Percentiles rank a stretch among this genome's conserved stretches.
phyloP scores from a whole-genome alignment of 1,139 yeast species.

The Wickerhamiella infanticola region DNA sequence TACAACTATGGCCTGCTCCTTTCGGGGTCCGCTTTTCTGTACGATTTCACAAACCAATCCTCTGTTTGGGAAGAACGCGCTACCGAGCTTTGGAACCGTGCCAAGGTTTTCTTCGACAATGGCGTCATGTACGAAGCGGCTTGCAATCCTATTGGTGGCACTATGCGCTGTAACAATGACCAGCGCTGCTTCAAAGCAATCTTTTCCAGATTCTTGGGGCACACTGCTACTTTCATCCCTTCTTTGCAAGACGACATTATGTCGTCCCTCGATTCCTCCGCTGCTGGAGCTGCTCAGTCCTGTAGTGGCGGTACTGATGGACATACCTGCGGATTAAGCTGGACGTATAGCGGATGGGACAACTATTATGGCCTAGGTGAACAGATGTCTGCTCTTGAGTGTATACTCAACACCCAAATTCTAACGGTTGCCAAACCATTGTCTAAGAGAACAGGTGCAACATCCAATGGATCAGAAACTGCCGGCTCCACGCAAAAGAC shows the following conservation, averaged over 20 bases:
- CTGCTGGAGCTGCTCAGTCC: conserved; percentile 63
- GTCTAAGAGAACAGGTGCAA: conserved; percentile 35
- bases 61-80: conserved; percentile 49
- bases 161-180: conserved; percentile 52
- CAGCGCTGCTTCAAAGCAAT: conserved; percentile 84
- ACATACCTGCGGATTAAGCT: conserved; percentile 76
- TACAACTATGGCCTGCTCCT: conserved; percentile 74
- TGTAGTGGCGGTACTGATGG: conserved; percentile 83
- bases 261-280: conserved; percentile 41
- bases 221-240: conserved; percentile 62
- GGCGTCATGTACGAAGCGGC: conserved; percentile 65
- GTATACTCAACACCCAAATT: conserved; percentile 48
- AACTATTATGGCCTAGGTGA: conserved; percentile 80
- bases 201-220: conserved; percentile 57
- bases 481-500: conserved; percentile 20
- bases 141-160: conserved; percentile 42
- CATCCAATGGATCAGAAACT: conserved; percentile 25
- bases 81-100: conserved; percentile 26
- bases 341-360: conserved; percentile 68
- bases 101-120: conserved; percentile 44
- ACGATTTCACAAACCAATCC: conserved; percentile 50
- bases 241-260: conserved; percentile 38
- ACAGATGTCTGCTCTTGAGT: conserved; percentile 78
- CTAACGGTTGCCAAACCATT: conserved; percentile 35
- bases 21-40: conserved; percentile 71